phyloP scores from a whole-genome alignment of 176 grass and related monocot species.

The Bonia amplexicaulis region DNA sequence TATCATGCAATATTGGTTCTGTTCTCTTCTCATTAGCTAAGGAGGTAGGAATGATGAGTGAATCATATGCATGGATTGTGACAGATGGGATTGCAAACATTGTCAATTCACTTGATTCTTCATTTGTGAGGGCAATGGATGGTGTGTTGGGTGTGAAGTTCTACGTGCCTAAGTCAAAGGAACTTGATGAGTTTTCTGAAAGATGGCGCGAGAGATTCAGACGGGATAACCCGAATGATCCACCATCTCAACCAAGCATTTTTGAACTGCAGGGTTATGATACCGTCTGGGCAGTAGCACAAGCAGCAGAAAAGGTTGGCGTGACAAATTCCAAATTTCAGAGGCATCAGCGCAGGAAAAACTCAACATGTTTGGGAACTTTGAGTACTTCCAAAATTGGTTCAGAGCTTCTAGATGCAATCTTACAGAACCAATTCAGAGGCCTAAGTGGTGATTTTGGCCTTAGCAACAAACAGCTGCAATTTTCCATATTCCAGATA shows the following conservation, averaged over 20 bases:
- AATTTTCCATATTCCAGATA: constrained; percentile 40
- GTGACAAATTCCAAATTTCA: not conserved
- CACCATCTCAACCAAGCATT: not conserved
- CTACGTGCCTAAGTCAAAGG: constrained; percentile 3
- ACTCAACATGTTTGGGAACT: constrained; percentile 11
- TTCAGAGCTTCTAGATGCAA: constrained; percentile 10
- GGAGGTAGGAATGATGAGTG: constrained; percentile 36
- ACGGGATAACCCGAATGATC: constrained; percentile 12
- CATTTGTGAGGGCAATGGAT: constrained; percentile 14
- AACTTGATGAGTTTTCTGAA: constrained; percentile 6
- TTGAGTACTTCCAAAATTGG: constrained; percentile 32
- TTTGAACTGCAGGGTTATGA: constrained; percentile 48
- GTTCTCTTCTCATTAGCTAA: constrained; percentile 33
- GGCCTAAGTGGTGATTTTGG: constrained; percentile 39
- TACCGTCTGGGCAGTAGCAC: constrained; percentile 46
- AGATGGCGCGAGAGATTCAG: constrained; percentile 38
- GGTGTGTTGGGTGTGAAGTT: constrained; percentile 34
- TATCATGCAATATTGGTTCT: constrained; percentile 15
- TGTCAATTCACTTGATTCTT: constrained; percentile 22
- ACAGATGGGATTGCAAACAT: constrained; percentile 41
- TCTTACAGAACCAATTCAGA: constrained; percentile 27
- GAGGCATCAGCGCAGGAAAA: not conserved
- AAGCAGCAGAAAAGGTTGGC: constrained; percentile 37
- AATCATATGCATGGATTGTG: constrained; percentile 48
- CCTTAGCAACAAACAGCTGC: constrained; percentile 28